Evolutionary conservation across 768 basidiomycete species (phyloP).

Genomic region (Cystoderma amianthinum): DNA sequence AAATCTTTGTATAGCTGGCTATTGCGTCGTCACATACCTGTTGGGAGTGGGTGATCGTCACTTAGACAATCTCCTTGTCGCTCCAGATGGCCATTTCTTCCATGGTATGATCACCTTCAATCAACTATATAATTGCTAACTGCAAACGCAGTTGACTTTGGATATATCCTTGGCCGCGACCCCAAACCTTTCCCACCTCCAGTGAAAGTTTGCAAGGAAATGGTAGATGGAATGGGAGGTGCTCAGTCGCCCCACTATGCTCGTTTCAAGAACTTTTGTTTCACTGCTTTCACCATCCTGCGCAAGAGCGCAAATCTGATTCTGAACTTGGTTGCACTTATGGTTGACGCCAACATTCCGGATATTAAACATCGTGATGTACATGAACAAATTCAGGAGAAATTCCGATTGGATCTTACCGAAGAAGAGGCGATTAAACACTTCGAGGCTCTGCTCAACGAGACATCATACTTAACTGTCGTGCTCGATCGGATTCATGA

Average conservation of each 20-base stretch:
- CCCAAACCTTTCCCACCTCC: constrained; percentile 97
- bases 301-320: constrained; percentile 97
- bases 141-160: constrained; percentile 99
- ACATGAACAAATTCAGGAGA: constrained; percentile 89
- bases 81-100: constrained; percentile 97
- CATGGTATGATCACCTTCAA: constrained; percentile 51
- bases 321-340: constrained; percentile 90
- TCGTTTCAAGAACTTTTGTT: constrained; percentile 93
- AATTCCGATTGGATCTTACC: constrained; percentile 89
- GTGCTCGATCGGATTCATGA: constrained; percentile 94
- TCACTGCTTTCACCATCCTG: constrained; percentile 95
- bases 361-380: constrained; percentile 92
- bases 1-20: constrained; percentile 64
- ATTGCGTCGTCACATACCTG: constrained; percentile 94
- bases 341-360: constrained; percentile 97
- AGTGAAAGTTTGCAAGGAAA: constrained; percentile 98
- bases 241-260: constrained; percentile 91
- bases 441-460: constrained; percentile 89
- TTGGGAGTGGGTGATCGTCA: constrained; percentile 97
- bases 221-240: constrained; percentile 99
- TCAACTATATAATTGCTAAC: constrained; percentile 9
- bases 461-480: constrained; percentile 90
- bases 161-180: constrained; percentile 95
- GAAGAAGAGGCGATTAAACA: constrained; percentile 98
- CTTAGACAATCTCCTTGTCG: constrained; percentile 87